phyloP scores from a whole-genome alignment of 148 eudicot genomes.

The Dianthus caryophyllus region DNA sequence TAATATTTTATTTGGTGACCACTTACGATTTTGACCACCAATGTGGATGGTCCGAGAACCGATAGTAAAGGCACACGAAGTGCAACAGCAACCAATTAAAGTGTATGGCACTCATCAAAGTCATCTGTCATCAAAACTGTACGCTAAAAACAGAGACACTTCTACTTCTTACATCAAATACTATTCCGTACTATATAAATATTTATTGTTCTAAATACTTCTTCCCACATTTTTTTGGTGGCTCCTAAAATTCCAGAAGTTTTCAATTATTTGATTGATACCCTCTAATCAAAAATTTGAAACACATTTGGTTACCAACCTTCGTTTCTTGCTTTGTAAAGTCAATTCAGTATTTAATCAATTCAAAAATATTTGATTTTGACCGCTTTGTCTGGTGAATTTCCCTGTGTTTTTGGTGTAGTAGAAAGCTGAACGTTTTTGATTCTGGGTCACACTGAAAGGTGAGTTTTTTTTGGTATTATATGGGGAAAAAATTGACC shows the following conservation, averaged over 20 bases:
- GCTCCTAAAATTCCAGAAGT: not conserved
- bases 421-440: slow-evolving; percentile 4
- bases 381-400: not conserved
- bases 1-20: too few relatives aligned
- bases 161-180: not conserved
- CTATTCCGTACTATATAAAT: too few relatives aligned
- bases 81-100: slow-evolving; percentile 9
- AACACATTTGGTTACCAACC: not conserved
- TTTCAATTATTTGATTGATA: not conserved
- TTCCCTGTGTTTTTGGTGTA: slow-evolving; percentile 4
- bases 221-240: not conserved
- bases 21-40: too few relatives aligned
- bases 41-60: too few relatives aligned
- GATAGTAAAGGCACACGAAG: slow-evolving; percentile 6
- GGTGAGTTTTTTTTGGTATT: slow-evolving; percentile 17
- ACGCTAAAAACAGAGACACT: not conserved
- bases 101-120: slow-evolving; percentile 5
- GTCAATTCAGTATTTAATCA: not conserved
- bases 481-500: not conserved
- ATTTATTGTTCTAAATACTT: not conserved
- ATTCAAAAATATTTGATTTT: not conserved
- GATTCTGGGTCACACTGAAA: slow-evolving; percentile 21
- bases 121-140: not conserved
- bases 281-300: not conserved
- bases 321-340: not conserved